Base-by-base conservation (phyloP, 768 basidiomycete genomes). In the Pholiota molesta region DNA sequence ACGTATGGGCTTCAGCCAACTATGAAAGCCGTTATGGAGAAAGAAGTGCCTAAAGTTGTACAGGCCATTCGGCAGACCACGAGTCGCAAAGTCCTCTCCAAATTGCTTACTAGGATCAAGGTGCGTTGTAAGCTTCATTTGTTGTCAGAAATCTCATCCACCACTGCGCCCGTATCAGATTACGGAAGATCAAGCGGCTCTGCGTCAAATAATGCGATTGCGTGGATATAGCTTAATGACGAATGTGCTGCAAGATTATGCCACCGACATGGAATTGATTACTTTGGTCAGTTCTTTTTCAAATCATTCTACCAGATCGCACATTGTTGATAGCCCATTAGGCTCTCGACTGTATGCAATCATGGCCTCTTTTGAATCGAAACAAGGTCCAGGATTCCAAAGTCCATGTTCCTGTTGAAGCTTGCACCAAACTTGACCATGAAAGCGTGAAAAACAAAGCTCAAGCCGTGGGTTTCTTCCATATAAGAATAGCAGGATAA, bases 181-280 rank as follows among this genome's bases (percentile, higher is more conserved):
- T 61, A 97, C 97, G 2, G 87, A 90, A 40, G 94, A 97, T 63
- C 82, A 86, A 47, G 80, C 86, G 0, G 87, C 94, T 13, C 78
- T 95, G 26, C 82, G 93, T 31, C 88, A 94, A 72, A 81, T 99
- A 52, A 90, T 97, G 86, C 90, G 95, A 5, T 78, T 98, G 69
- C 94, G 97, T 71, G 96, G 96, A 2, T 92, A 96, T 72, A 92
- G 90, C 74, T 78, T 95, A 16, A 96, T 99, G 94, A 89, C 86
- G 49, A 93, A 91, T 69, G 82, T 98, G 40, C 77, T 99, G 31
- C 86, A 91, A 39, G 95, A 98, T 69, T 79, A 94, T 65, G 70
- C 70, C 11, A 78, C 82, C 17, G 94, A 99, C 69, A 52, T 78
- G 33, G 92, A 95, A 42, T 78, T 97, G 42, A 75, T 88, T n/a